Conservation (phyloP, 2,329 filamentous ascomycete species). For the Penicillium sp. region DNA sequence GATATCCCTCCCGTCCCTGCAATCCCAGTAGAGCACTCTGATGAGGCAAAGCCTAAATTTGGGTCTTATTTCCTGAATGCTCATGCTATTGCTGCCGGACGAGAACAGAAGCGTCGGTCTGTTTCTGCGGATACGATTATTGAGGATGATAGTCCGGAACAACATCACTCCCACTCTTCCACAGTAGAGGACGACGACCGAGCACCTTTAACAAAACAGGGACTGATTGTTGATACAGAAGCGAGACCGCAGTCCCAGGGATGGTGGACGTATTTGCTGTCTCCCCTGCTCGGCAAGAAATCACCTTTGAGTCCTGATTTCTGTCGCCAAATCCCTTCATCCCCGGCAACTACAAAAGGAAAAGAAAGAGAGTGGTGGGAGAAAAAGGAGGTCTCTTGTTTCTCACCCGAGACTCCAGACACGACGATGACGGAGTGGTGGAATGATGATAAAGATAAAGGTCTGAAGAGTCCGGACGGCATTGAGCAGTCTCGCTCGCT, state of each 20-base stretch:
- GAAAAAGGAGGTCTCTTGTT: slow-evolving; percentile 24
- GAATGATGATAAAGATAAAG: slow-evolving; percentile 6
- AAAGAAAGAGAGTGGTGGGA: slow-evolving; percentile 8
- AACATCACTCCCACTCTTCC: background rate
- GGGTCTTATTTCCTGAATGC: slow-evolving; percentile 13
- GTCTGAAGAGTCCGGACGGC: background rate
- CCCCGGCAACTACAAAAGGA: background rate
- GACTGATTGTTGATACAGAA: slow-evolving; percentile 34
- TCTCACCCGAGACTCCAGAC: slow-evolving; percentile 30
- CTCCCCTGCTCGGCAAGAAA: slow-evolving; percentile 38
- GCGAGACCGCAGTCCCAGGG: slow-evolving; percentile 43
- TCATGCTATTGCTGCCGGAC: slow-evolving; percentile 16
- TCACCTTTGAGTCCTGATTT: slow-evolving; percentile 25
- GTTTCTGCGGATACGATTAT: slow-evolving; percentile 36
- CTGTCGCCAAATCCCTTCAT: slow-evolving; percentile 7
- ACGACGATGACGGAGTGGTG: slow-evolving; percentile 13
- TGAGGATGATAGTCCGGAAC: slow-evolving; percentile 30
- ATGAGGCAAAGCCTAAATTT: slow-evolving; percentile 7
- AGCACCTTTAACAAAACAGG: slow-evolving; percentile 23
- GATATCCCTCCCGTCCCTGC: slow-evolving; percentile 40
- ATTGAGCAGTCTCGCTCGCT: slow-evolving; percentile 15
- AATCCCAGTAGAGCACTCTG: slow-evolving; percentile 33
- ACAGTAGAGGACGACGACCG: slow-evolving; percentile 21
- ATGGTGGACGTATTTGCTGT: slow-evolving; percentile 48
- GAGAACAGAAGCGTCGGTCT: slow-evolving; percentile 26